Evolutionary conservation across 768 basidiomycete genomes (phyloP), one percentile per base, ranked within the genome.

Genomic region (Trametes villosa): DNA sequence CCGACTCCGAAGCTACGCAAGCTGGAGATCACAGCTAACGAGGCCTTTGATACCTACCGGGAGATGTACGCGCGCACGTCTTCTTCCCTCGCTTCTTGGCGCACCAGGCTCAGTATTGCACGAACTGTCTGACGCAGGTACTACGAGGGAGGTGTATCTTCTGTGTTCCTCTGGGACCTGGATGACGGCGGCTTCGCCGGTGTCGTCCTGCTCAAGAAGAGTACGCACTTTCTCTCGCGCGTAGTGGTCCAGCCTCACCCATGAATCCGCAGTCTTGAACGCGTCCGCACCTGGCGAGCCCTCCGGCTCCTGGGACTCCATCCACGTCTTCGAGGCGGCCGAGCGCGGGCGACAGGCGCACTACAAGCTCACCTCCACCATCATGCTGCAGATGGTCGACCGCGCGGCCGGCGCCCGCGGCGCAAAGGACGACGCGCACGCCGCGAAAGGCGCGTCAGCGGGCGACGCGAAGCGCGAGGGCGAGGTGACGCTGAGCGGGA

Each of bases 121-220:
- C n/a, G 30, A 27, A 9, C 36, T 24, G 3, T 41, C 33, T 33
- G 22, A 8, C 13, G 13, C 65, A 92, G 90, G 83, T 99, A 99
- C 79, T 99, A 87, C 74, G 97, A 98, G 75, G 96, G 96, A n/a
- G 97, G 97, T 4, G 88, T 94, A 2, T 97, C 94, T 27, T 94
- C 92, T 24, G 96, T 97, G 17, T 99, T 96, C 75, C 86, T 99
- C 20, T 99, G 97, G 97, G 96, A 98, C 71, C 81, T 95, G 27
- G 96, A 98, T 59, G 96, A 98, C 68, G 93, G 92, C 17, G 92
- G 90, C 51, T 98, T 98, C 74, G 96, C 97, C 9, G 97, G 97
- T 11, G 96, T 96, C 2, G 97, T 98, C 1, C 77, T 99, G 54
- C 78, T 99, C 64, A 97, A 98, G 82, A 99, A 98, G 78, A 82